Evolutionary conservation across 306 rosid genomes (phyloP).

Genomic region (Sesbania bispinosa): DNA sequence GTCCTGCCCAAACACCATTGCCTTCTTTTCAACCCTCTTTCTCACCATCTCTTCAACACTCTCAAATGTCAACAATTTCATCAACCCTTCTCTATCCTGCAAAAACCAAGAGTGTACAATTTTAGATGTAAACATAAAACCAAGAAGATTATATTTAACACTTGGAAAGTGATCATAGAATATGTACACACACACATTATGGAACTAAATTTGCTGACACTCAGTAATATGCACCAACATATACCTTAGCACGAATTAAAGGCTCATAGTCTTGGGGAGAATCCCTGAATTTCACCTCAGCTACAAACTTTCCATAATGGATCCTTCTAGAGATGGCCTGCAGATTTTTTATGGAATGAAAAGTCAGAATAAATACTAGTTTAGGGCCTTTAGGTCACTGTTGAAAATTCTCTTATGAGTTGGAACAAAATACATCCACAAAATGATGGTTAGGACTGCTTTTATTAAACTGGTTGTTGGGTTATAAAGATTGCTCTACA

Average conservation of each 20-base stretch:
- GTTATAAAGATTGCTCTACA: not conserved
- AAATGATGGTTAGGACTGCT: not conserved
- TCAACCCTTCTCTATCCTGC: slow-evolving; percentile 73
- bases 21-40: slow-evolving; percentile 84
- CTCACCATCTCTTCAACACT: slow-evolving; percentile 71
- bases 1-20: slow-evolving; percentile 62
- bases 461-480: not conserved
- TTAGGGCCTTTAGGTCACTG: not conserved
- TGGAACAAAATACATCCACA: not conserved
- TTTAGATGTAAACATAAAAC: not conserved
- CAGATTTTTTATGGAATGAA: not conserved
- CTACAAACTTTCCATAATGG: slow-evolving; percentile 90
- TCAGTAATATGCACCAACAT: not conserved
- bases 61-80: slow-evolving; percentile 73
- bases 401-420: not conserved
- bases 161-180: not conserved
- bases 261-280: slow-evolving; percentile 76
- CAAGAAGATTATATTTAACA: not conserved
- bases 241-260: slow-evolving; percentile 76
- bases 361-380: not conserved
- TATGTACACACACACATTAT: not conserved
- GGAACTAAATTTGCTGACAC: not conserved
- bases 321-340: slow-evolving; percentile 92
- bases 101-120: not conserved
- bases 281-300: slow-evolving; percentile 84